Percentiles rank a stretch among this genome's conserved stretches.
Evolutionary conservation across 176 grass and related monocot species (phyloP).

Genomic region (Avena insularis): DNA sequence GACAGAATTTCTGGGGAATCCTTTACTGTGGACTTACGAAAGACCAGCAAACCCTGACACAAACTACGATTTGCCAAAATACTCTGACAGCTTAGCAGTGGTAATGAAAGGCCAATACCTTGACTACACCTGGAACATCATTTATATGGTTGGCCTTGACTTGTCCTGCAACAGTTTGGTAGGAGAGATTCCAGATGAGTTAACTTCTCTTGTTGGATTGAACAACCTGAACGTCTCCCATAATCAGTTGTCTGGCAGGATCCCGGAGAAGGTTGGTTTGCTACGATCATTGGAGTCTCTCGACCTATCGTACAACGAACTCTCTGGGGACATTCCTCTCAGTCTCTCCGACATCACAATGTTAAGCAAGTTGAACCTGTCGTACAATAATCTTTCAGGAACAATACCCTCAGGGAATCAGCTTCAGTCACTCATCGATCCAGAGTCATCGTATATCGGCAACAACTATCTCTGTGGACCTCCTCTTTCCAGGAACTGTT

Average conservation of each 20-base stretch:
- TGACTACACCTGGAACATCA: background rate
- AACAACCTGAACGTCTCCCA: constrained; percentile 39
- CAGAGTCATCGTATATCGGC: constrained; percentile 22
- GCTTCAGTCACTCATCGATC: constrained; percentile 13
- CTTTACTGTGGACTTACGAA: background rate
- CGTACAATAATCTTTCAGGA: constrained; percentile 52
- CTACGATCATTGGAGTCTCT: constrained; percentile 39
- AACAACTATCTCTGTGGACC: constrained; percentile 43
- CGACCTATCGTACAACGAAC: constrained; percentile 44
- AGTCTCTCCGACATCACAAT: background rate
- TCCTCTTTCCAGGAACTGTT: constrained; percentile 39
- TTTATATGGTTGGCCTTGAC: constrained; percentile 34
- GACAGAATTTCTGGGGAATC: background rate
- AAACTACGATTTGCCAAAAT: background rate
- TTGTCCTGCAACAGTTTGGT: constrained; percentile 35
- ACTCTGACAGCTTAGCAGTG: background rate
- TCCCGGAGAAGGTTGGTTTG: constrained; percentile 39
- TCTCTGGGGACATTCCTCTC: constrained; percentile 35
- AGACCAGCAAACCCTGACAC: background rate
- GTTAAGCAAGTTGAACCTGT: constrained; percentile 25
- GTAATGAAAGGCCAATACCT: constrained; percentile 31
- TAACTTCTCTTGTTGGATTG: constrained; percentile 4
- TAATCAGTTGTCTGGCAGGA: constrained; percentile 38
- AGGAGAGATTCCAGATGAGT: constrained; percentile 38
- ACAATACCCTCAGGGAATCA: constrained; percentile 28